Base-by-base conservation (phyloP, 345 rosid species). In the Heritiera fomes region DNA sequence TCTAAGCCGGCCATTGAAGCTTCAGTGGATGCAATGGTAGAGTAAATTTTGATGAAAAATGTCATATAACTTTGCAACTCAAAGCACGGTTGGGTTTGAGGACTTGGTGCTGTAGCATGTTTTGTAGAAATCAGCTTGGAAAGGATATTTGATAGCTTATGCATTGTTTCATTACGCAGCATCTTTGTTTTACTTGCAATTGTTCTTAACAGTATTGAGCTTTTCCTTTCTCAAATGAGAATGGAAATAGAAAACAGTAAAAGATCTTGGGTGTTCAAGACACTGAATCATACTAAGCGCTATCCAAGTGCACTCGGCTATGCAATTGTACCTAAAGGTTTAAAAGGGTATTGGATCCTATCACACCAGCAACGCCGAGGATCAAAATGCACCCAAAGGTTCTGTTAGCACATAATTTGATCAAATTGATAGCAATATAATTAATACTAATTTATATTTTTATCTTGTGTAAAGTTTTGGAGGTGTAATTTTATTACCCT, bases 21-120 rank as follows among this genome's bases (percentile, higher is more conserved):
- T 80, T 73, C 81, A 4, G 81, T 53, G 28, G 89, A 87, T 34
- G 67, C 86, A 66, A 90, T 90, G 94, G 80, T 83, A 45, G 92
- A 90, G 76, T 89, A 75, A 77, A 60, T 15, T 73, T 49, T 45
- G 52, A 10, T 43, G 53, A 28, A 69, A 6, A 45, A 5, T 47
- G 40, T 34, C 38, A 13, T 13, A 23, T 23, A 28, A 52, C 14
- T 46, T 69, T 47, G 41, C 18, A 47, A 28, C 9, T 49, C 73
- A 28, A 23, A 23, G 73, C 18, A 46, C 13, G 30, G 32, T 47
- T 69, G 56, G 34, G 49, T 1, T 61, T 28, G 65, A 28, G 14
- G 12, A 61, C 40, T 28, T 40, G n/a, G n/a, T 61, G 14, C 7
- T 61, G 17, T 28, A 12, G 8, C 38, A 10, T 5, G 56, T 52